phyloP scores from a whole-genome alignment of 169 alveolate genomes.

The Plasmodium berghei region DNA sequence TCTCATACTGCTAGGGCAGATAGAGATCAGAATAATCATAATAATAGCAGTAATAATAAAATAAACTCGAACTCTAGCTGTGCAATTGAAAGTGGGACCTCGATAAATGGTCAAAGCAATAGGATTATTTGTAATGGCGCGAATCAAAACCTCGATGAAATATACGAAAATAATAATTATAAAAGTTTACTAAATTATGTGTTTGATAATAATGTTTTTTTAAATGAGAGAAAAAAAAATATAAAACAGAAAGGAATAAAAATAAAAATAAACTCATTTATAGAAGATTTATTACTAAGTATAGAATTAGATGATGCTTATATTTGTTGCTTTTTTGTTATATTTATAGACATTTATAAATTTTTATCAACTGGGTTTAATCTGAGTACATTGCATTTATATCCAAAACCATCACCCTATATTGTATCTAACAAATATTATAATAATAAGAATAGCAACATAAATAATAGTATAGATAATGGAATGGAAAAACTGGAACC shows the following conservation, averaged over 20 bases:
- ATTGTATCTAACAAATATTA: constrained; percentile 48
- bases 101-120: neutral
- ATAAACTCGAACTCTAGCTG: neutral
- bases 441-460: constrained; percentile 9
- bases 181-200: constrained; percentile 34
- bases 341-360: constrained; percentile 70
- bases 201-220: constrained; percentile 72
- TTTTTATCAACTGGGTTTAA: constrained; percentile 61
- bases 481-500: neutral
- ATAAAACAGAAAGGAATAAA: constrained; percentile 75
- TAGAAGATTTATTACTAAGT: constrained; percentile 61
- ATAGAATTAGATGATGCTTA: constrained; percentile 76
- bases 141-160: neutral
- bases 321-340: constrained; percentile 62
- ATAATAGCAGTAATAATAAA: neutral
- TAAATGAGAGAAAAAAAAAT: constrained; percentile 61
- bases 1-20: neutral
- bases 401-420: constrained; percentile 77
- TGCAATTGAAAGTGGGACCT: no score
- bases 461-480: neutral
- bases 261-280: constrained; percentile 70
- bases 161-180: constrained; percentile 15
- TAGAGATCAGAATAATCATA: no score
- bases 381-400: constrained; percentile 70
- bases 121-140: neutral